Percentiles rank a stretch among this genome's conserved stretches.
phyloP scores from a whole-genome alignment of 2,329 filamentous ascomycete species.

The Penicillium sclerotiorum region DNA sequence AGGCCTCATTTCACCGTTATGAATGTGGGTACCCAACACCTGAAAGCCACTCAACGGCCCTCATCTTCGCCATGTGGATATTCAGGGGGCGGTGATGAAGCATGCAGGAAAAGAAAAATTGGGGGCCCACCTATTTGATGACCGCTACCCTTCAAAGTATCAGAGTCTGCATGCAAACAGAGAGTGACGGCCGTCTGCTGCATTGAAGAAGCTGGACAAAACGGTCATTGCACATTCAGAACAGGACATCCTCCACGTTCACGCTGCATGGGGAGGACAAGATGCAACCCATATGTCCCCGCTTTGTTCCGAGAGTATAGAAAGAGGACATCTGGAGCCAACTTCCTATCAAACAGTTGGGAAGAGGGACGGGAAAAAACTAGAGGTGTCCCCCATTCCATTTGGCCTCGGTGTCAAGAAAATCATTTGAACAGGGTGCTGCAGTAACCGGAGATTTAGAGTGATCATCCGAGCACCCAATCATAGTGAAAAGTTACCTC shows the following conservation, averaged over 20 bases:
- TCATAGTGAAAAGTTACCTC: conserved; percentile 12
- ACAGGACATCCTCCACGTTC: background rate
- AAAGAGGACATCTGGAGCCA: background rate
- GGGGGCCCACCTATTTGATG: conserved; percentile 7
- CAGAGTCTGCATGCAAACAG: conserved; percentile 32
- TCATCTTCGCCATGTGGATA: conserved; percentile 35
- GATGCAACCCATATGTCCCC: background rate
- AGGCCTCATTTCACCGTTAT: conserved; percentile 35
- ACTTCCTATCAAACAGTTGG: background rate
- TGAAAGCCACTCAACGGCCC: conserved; percentile 23
- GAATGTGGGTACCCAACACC: conserved; percentile 33
- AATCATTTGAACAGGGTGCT: conserved; percentile 11
- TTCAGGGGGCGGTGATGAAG: conserved; percentile 19
- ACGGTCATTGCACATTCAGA: background rate
- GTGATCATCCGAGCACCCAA: conserved; percentile 25
- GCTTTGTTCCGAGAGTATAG: background rate
- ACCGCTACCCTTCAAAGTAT: conserved; percentile 12
- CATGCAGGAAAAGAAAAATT: conserved; percentile 8
- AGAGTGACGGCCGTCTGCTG: conserved; percentile 21
- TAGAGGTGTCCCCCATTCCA: background rate
- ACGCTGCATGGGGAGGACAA: too few species aligned
- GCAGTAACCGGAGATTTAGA: conserved; percentile 28
- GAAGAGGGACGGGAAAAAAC: too few species aligned
- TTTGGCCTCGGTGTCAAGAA: conserved; percentile 16
- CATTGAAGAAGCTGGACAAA: background rate